These are phyloP conservation scores for Davidsoniella australis DNA, from an alignment of 2,329 filamentous ascomycete species.

Conservation along the genomic window DNA sequence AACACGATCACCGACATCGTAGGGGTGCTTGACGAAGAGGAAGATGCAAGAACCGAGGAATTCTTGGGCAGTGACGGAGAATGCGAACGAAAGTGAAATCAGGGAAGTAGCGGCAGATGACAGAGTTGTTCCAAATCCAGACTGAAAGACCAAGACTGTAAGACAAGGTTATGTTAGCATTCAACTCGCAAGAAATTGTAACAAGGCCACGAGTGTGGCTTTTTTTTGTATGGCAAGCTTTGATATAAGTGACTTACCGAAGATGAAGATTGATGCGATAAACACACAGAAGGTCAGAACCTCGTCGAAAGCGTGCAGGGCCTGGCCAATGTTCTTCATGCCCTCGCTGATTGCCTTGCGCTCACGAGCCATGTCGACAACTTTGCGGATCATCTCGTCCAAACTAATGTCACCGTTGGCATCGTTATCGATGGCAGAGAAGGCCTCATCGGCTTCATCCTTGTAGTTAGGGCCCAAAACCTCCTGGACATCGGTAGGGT, in stretches of 20 bases:
- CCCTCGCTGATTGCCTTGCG: conserved; percentile 78
- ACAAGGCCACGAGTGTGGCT: neutral
- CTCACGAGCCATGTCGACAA: conserved; percentile 69
- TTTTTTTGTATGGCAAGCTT: neutral
- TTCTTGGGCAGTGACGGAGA: conserved; percentile 80
- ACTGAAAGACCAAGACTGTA: conserved; percentile 69
- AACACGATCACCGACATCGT: conserved; percentile 86
- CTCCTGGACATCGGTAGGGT: conserved; percentile 66
- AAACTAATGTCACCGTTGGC: conserved; percentile 86
- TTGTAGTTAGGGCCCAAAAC: conserved; percentile 64
- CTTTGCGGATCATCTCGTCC: conserved; percentile 84
- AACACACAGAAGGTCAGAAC: conserved; percentile 69
- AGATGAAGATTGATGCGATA: conserved; percentile 67
- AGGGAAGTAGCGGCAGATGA: conserved; percentile 83
- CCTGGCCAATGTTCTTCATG: conserved; percentile 95
- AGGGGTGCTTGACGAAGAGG: conserved; percentile 95
- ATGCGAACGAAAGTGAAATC: conserved; percentile 91
- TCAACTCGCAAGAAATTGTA: too few species aligned
- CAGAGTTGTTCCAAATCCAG: conserved; percentile 67
- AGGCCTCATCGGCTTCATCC: conserved; percentile 71
- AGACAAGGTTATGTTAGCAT: conserved; percentile 16
- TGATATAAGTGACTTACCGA: conserved; percentile 34
- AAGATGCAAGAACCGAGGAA: conserved; percentile 98
- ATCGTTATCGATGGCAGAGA: conserved; percentile 65
- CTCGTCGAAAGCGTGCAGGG: conserved; percentile 77